Evolutionary conservation across 2,329 filamentous ascomycete genomes (phyloP).

Genomic region (Neonectria punicea): DNA sequence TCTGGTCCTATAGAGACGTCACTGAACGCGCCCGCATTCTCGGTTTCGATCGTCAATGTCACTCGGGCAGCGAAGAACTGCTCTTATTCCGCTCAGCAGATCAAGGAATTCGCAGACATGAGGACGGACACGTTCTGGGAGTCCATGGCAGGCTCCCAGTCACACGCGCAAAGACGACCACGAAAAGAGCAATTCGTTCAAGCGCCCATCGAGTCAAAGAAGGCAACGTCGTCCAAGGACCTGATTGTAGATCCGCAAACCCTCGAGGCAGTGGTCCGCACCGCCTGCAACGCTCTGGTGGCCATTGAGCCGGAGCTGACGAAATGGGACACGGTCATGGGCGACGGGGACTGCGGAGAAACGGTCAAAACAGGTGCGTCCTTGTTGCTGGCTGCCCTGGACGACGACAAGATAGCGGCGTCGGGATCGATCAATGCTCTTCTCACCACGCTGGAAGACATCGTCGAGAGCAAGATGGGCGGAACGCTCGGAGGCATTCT

Average conservation of each 20-base stretch:
- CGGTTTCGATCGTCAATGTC: slow-evolving; percentile 72
- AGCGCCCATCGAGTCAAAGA: slow-evolving; percentile 48
- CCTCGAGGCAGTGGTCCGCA: slow-evolving; percentile 66
- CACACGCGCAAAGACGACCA: slow-evolving; percentile 41
- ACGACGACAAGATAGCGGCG: slow-evolving; percentile 49
- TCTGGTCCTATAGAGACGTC: slow-evolving; percentile 76
- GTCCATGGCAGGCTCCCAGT: slow-evolving; percentile 60
- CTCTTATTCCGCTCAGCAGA: slow-evolving; percentile 59
- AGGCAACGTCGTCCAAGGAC: slow-evolving; percentile 51
- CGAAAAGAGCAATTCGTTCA: slow-evolving; percentile 57
- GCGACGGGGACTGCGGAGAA: slow-evolving; percentile 57
- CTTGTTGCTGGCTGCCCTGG: slow-evolving; percentile 59
- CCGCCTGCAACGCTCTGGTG: slow-evolving; percentile 63
- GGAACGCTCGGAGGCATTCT: slow-evolving; percentile 63
- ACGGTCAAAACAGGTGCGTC: slow-evolving; percentile 65
- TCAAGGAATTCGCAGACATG: slow-evolving; percentile 73
- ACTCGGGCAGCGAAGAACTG: slow-evolving; percentile 57
- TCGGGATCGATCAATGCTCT: slow-evolving; percentile 59
- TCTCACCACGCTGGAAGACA: slow-evolving; percentile 61
- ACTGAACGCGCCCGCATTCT: slow-evolving; percentile 77
- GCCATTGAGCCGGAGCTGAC: slow-evolving; percentile 71
- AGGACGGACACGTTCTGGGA: slow-evolving; percentile 69
- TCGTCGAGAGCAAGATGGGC: slow-evolving; percentile 66
- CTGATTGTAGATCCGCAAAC: slow-evolving; percentile 61
- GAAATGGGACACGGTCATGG: slow-evolving; percentile 59